These are phyloP conservation scores for Withania somnifera DNA, from an alignment of 305 asterid species.

Conservation along the genomic window DNA sequence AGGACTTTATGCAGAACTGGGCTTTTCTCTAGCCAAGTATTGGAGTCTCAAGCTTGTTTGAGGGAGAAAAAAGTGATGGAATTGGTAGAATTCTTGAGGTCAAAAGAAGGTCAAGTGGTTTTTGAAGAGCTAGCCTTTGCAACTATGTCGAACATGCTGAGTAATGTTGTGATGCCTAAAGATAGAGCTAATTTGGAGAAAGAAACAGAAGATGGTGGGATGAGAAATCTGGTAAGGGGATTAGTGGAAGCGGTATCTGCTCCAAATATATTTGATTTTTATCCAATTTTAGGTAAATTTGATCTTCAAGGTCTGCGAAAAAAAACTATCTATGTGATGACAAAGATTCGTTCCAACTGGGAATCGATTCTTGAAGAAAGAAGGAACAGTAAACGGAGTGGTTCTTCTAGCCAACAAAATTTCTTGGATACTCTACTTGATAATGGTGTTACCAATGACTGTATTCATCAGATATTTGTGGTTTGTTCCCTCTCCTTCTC, in stretches of 20 bases:
- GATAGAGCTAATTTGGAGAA: constrained; percentile 20
- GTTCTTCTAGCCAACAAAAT: constrained; percentile 1
- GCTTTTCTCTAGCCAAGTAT: constrained; percentile 17
- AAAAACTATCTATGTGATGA: not conserved
- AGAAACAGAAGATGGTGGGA: not conserved
- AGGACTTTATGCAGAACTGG: constrained; percentile 9
- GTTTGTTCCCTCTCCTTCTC: constrained; percentile 5
- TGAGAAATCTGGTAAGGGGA: constrained; percentile 13
- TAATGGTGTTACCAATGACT: constrained; percentile 16
- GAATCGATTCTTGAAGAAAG: constrained; percentile 23
- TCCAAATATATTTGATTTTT: constrained; percentile 25
- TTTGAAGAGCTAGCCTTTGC: constrained; percentile 15
- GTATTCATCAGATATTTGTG: constrained; percentile 27
- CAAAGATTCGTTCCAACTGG: constrained; percentile 14
- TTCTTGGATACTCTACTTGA: constrained; percentile 23
- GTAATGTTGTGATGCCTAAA: constrained; percentile 14
- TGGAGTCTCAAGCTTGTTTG: constrained; percentile 13
- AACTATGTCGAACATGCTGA: constrained; percentile 21
- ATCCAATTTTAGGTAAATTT: constrained; percentile 14
- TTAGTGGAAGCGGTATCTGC: not conserved
- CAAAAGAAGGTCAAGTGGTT: constrained; percentile 13
- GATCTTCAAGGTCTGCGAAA: constrained; percentile 30
- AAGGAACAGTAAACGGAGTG: not conserved
- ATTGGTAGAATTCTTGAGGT: constrained; percentile 16
- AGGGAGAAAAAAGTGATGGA: constrained; percentile 17